phyloP scores from a whole-genome alignment of 2,329 filamentous ascomycete genomes.

The Madurella mycetomatis region DNA sequence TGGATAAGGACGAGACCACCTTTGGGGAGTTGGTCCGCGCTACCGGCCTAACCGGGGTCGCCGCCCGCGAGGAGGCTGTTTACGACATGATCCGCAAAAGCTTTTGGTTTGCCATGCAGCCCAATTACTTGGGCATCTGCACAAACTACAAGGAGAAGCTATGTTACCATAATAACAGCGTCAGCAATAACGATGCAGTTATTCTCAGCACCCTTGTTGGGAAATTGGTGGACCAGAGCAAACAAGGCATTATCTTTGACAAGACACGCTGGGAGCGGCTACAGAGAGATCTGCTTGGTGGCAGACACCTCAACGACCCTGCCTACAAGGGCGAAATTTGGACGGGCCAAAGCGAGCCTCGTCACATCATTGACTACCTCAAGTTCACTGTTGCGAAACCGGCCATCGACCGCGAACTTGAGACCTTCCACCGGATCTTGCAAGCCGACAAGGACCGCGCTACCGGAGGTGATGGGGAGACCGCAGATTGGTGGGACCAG shows the following conservation, averaged over 20 bases:
- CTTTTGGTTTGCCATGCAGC: conserved; percentile 55
- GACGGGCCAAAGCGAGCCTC: conserved; percentile 22
- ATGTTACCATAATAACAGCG: conserved; percentile 54
- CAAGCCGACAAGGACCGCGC: not conserved
- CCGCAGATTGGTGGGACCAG: conserved; percentile 33
- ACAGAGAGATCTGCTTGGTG: conserved; percentile 26
- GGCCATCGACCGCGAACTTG: conserved; percentile 36
- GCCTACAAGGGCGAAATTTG: conserved; percentile 41
- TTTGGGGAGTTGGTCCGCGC: conserved; percentile 41
- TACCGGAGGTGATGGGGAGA: not conserved
- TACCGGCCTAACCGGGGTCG: conserved; percentile 2
- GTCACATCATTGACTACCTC: conserved; percentile 60
- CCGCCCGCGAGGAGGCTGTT: conserved; percentile 26
- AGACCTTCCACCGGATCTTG: conserved; percentile 30
- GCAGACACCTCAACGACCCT: conserved; percentile 32
- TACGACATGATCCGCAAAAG: conserved; percentile 47
- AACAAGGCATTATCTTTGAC: conserved; percentile 51
- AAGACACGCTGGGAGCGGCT: conserved; percentile 39
- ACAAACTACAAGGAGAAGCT: conserved; percentile 61
- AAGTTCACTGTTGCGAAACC: conserved; percentile 50
- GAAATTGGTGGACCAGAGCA: conserved; percentile 53
- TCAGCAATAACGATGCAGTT: conserved; percentile 42
- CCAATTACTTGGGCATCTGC: conserved; percentile 56
- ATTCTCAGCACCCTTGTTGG: conserved; percentile 49
- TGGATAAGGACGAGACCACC: conserved; percentile 45